Percentiles rank a stretch among this genome's conserved stretches.
Conservation (phyloP, 2,329 filamentous ascomycete species). For the Sporothrix dimorphospora region DNA sequence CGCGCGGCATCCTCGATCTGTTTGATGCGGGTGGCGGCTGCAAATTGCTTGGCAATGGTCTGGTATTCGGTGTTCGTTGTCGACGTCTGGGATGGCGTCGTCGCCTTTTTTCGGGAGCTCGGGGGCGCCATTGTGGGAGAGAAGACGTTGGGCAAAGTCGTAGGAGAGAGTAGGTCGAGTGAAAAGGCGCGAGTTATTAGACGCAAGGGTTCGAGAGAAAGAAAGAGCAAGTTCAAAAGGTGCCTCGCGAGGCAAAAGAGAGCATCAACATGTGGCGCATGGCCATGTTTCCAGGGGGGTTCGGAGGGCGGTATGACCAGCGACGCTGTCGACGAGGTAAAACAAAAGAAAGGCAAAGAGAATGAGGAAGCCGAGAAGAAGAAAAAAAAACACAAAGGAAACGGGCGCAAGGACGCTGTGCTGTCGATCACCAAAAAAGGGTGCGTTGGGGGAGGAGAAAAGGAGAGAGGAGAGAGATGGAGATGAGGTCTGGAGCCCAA, state of each 20-base stretch:
- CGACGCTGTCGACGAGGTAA: neutral
- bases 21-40: slow-evolving; percentile 55
- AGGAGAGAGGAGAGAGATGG: slow-evolving; percentile 13
- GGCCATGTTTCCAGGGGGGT: slow-evolving; percentile 21
- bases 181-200: neutral
- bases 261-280: slow-evolving; percentile 18
- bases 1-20: slow-evolving; percentile 45
- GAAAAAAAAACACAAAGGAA: slow-evolving; percentile 21
- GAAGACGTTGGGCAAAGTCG: neutral
- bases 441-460: slow-evolving; percentile 19
- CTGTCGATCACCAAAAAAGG: slow-evolving; percentile 26
- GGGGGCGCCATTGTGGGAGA: slow-evolving; percentile 31
- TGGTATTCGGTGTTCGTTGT: slow-evolving; percentile 50
- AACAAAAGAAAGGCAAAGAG: neutral
- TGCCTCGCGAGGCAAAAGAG: slow-evolving; percentile 24
- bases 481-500: slow-evolving; percentile 21
- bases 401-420: slow-evolving; percentile 18
- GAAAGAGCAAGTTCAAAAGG: neutral
- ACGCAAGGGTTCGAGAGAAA: neutral
- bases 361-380: neutral
- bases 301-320: neutral
- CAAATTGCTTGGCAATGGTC: slow-evolving; percentile 57
- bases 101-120: slow-evolving; percentile 36
- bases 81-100: slow-evolving; percentile 17
- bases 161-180: neutral